Conservation (phyloP, 495 filamentous ascomycete genomes). For the Hyphodiscus hymeniophilus region DNA sequence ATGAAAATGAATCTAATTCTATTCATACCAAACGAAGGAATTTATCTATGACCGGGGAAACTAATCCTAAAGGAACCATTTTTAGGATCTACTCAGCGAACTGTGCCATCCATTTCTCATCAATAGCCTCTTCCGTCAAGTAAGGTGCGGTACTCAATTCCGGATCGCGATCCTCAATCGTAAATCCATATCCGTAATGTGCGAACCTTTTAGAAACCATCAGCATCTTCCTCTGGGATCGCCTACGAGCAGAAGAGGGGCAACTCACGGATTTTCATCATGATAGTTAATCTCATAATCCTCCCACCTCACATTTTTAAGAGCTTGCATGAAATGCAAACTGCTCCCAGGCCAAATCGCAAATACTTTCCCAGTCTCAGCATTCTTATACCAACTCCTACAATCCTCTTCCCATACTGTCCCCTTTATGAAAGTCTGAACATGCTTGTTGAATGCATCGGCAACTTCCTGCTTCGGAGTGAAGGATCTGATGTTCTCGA, state of each 20-base stretch:
- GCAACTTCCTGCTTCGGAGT: constrained; percentile 42
- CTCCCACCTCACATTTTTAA: constrained; percentile 13
- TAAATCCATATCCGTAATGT: constrained; percentile 14
- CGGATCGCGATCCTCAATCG: constrained; percentile 8
- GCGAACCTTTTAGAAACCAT: too few species aligned
- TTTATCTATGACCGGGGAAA: too few species aligned
- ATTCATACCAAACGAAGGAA: too few species aligned
- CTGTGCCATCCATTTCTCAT: constrained; percentile 17
- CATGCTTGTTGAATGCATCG: constrained; percentile 52
- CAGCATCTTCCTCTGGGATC: background rate
- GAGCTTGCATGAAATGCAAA: constrained; percentile 12
- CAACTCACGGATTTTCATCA: constrained; percentile 12
- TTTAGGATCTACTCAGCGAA: too few species aligned
- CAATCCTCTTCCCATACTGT: constrained; percentile 43
- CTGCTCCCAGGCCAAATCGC: constrained; percentile 11
- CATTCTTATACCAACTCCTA: constrained; percentile 27
- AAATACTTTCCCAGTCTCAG: constrained; percentile 13
- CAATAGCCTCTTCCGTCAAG: constrained; percentile 12
- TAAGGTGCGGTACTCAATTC: constrained; percentile 10
- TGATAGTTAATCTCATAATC: constrained; percentile 18
- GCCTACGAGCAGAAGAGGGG: background rate
- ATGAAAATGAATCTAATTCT: too few species aligned
- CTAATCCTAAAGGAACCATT: too few species aligned
- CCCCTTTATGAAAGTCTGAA: constrained; percentile 51
- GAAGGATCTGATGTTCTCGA: constrained; percentile 35